Evolutionary conservation across 2,329 filamentous ascomycete species (phyloP).

Genomic region (Nakataea oryzae): DNA sequence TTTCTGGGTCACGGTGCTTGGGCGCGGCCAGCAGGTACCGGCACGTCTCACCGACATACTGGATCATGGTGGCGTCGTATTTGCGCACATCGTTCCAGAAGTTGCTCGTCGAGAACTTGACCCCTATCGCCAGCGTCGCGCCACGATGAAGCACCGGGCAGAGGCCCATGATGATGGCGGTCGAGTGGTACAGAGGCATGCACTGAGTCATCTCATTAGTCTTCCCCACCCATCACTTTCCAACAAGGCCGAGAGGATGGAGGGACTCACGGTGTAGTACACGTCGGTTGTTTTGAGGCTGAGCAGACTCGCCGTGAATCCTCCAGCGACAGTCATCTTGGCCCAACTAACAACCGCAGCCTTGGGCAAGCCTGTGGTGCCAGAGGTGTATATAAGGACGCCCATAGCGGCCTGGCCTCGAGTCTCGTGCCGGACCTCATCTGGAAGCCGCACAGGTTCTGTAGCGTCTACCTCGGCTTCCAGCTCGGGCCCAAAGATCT

Average conservation of each 20-base stretch:
- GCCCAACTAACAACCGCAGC: conserved; percentile 63
- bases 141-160: conserved; percentile 47
- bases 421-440: conserved; percentile 42
- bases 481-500: conserved; percentile 49
- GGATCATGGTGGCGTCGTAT: conserved; percentile 62
- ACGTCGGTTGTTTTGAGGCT: conserved; percentile 51
- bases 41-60: conserved; percentile 83
- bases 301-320: conserved; percentile 45
- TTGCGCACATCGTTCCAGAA: conserved; percentile 72
- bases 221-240: not conserved
- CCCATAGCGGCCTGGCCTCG: conserved; percentile 49
- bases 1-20: conserved; percentile 48
- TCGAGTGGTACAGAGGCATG: conserved; percentile 85
- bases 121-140: conserved; percentile 60
- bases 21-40: conserved; percentile 68
- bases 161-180: conserved; percentile 63
- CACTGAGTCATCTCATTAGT: conserved; percentile 34
- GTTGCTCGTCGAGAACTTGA: conserved; percentile 64
- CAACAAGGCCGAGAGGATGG: not conserved
- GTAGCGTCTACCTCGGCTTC: conserved; percentile 42
- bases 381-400: conserved; percentile 74
- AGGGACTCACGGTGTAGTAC: conserved; percentile 53
- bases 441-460: conserved; percentile 44
- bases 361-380: conserved; percentile 78
- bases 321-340: conserved; percentile 46